A percentile compares a stretch with the other conserved stretches of the same genome.
phyloP scores from a whole-genome alignment of 2,329 filamentous ascomycete species.

The Cladosporium sp. region DNA sequence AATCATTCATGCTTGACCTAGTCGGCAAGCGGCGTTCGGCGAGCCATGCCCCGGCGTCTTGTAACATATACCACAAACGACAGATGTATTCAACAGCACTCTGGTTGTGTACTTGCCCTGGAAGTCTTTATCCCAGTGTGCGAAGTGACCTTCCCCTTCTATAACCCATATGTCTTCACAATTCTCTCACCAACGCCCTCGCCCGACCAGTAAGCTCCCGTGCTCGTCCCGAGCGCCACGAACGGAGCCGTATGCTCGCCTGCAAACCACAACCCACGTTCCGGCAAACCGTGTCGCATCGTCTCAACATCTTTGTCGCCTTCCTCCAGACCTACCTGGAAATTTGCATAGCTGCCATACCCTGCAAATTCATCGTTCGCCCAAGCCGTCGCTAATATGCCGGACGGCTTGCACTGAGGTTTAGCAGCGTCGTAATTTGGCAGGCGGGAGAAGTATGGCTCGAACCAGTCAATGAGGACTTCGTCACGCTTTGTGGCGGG shows the following conservation, averaged over 20 bases:
- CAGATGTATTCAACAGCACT: not conserved
- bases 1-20: conserved; percentile 10
- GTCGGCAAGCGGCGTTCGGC: conserved; percentile 12
- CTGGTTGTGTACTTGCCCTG: not conserved
- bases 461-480: conserved; percentile 63
- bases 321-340: conserved; percentile 67
- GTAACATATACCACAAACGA: conserved; percentile 10
- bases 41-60: conserved; percentile 7
- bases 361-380: conserved; percentile 73
- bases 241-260: conserved; percentile 91
- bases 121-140: not conserved
- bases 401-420: conserved; percentile 58
- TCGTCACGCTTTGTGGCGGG: conserved; percentile 47
- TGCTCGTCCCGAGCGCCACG: conserved; percentile 80
- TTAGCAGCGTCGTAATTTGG: conserved; percentile 58
- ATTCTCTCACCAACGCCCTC: conserved; percentile 70
- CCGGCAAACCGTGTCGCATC: conserved; percentile 53
- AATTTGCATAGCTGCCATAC: conserved; percentile 79
- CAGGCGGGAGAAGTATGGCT: conserved; percentile 72
- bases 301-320: conserved; percentile 68
- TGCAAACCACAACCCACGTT: conserved; percentile 74
- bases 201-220: conserved; percentile 88
- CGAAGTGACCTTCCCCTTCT: not conserved
- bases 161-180: conserved; percentile 48
- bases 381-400: conserved; percentile 71